These are phyloP conservation scores for Vararia minispora DNA, from an alignment of 768 basidiomycete species.

Conservation along the genomic window DNA sequence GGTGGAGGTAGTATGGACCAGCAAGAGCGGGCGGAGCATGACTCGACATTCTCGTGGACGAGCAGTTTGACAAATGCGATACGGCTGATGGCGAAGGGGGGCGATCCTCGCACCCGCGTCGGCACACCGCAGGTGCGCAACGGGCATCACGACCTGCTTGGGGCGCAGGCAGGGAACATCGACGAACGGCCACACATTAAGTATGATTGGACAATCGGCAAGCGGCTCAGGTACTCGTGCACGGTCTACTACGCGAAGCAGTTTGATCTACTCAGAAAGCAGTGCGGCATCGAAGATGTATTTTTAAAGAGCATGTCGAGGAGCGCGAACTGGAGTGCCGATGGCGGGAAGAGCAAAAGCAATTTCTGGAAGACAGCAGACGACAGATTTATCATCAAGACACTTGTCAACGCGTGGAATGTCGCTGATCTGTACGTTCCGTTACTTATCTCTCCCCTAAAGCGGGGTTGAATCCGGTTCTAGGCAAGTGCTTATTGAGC, in stretches of 20 bases:
- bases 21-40: conserved; percentile 2
- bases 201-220: conserved; percentile 71
- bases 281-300: conserved; percentile 52
- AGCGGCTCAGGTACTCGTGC: conserved; percentile 65
- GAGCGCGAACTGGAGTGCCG: conserved; percentile 60
- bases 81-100: conserved; percentile 39
- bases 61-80: conserved; percentile 47
- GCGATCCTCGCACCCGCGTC: conserved; percentile 21
- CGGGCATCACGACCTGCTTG: conserved; percentile 40
- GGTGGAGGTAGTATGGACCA: conserved; percentile 7
- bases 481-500: conserved; percentile 70
- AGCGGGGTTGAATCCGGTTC: not conserved
- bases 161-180: conserved; percentile 27
- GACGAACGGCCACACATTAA: conserved; percentile 76
- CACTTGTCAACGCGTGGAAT: conserved; percentile 78
- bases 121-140: conserved; percentile 24
- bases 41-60: conserved; percentile 32
- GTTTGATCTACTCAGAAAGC: conserved; percentile 53
- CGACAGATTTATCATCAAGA: conserved; percentile 75
- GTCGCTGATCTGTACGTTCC: conserved; percentile 64
- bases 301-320: conserved; percentile 50
- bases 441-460: too few relatives aligned
- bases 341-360: conserved; percentile 71
- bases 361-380: conserved; percentile 79
- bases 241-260: conserved; percentile 77